A percentile compares a stretch with the other conserved stretches of the same genome.
Evolutionary conservation across 2,329 filamentous ascomycete genomes (phyloP).

Genomic region (Colletotrichum siamense): DNA sequence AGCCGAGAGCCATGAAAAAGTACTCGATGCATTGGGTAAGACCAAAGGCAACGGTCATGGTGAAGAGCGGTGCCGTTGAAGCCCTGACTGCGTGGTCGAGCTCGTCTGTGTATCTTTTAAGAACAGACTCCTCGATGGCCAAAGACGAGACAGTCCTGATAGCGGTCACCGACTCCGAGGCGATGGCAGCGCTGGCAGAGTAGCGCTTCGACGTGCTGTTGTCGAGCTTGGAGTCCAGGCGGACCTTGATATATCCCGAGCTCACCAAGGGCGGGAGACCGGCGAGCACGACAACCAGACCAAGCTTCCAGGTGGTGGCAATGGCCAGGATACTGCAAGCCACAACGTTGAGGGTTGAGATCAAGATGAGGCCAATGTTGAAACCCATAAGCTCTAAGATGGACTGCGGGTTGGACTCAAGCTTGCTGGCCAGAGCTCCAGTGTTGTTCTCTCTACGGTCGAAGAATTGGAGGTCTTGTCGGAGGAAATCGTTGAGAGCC

Average conservation of each 20-base stretch:
- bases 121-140: conserved; percentile 41
- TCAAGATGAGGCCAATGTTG: conserved; percentile 45
- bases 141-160: conserved; percentile 48
- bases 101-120: conserved; percentile 34
- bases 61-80: conserved; percentile 35
- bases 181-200: conserved; percentile 44
- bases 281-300: conserved; percentile 51
- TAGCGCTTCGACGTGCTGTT: conserved; percentile 36
- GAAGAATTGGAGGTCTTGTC: conserved; percentile 48
- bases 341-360: conserved; percentile 40
- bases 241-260: conserved; percentile 43
- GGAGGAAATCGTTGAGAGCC: conserved; percentile 37
- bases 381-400: conserved; percentile 49
- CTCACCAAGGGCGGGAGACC: conserved; percentile 41
- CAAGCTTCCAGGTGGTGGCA: conserved; percentile 52
- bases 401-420: conserved; percentile 42
- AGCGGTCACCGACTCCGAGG: conserved; percentile 45
- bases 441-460: conserved; percentile 45
- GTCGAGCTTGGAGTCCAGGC: conserved; percentile 45
- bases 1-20: conserved; percentile 45
- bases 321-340: conserved; percentile 48
- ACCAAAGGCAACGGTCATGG: conserved; percentile 40
- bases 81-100: conserved; percentile 32
- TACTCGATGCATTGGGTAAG: conserved; percentile 42
- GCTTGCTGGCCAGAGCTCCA: conserved; percentile 38